These are phyloP conservation scores for Coix lacrymajobi DNA, from an alignment of 176 grass and related monocot species.

Conservation along the genomic window DNA sequence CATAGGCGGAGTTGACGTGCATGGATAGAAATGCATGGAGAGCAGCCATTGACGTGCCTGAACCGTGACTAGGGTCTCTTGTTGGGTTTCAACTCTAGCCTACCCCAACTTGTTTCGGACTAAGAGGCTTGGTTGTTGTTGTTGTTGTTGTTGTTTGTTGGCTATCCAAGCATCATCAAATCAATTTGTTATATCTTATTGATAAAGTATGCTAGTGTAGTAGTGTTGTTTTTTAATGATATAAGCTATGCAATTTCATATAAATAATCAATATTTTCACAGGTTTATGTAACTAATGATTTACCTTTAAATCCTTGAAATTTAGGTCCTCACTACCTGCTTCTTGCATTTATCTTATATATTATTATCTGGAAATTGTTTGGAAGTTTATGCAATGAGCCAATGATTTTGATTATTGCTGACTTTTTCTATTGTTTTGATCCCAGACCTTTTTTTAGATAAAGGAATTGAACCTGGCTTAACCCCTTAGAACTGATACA, in stretches of 20 bases:
- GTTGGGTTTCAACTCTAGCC: too few species aligned
- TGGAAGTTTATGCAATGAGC: background rate
- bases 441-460: too few species aligned
- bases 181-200: background rate
- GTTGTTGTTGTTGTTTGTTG: too few species aligned
- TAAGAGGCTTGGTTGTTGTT: too few species aligned
- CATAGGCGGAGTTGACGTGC: too few species aligned
- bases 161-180: slow-evolving; percentile 4
- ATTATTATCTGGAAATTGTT: background rate
- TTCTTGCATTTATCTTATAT: background rate
- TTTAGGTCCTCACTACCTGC: background rate
- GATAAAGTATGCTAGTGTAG: background rate
- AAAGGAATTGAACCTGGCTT: too few species aligned
- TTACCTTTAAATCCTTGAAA: background rate
- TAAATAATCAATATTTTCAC: background rate
- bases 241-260: background rate
- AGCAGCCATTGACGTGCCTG: too few species aligned
- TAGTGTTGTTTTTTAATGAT: background rate
- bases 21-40: too few species aligned
- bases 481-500: too few species aligned
- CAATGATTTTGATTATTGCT: background rate
- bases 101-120: too few species aligned
- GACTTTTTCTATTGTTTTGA: background rate
- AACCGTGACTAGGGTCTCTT: too few species aligned
- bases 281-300: background rate